phyloP scores from a whole-genome alignment of 495 filamentous ascomycete species.

The Aspergillus funiculosus region DNA sequence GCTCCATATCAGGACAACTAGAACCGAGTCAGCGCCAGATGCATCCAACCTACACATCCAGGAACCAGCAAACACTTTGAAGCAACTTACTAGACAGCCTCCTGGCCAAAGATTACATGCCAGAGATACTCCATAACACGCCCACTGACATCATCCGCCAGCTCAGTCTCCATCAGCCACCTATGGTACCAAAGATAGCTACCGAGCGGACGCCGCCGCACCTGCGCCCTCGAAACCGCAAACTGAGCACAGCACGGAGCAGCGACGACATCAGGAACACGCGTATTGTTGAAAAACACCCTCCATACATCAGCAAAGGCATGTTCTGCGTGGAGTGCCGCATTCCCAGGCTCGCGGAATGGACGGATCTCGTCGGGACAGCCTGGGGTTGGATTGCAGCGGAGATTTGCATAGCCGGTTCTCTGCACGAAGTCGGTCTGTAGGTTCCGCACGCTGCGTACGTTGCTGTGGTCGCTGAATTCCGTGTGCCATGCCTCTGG shows the following conservation, averaged over 20 bases:
- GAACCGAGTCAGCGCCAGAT: constrained; percentile 7
- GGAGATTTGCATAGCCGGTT: constrained; percentile 45
- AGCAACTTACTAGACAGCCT: constrained; percentile 31
- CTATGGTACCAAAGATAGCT: constrained; percentile 51
- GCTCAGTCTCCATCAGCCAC: constrained; percentile 56
- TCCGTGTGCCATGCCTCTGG: constrained; percentile 41
- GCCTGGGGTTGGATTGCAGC: constrained; percentile 42
- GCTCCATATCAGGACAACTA: constrained; percentile 30
- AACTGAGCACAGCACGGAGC: constrained; percentile 67
- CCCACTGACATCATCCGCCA: constrained; percentile 54
- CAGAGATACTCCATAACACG: constrained; percentile 67
- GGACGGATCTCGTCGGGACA: constrained; percentile 41
- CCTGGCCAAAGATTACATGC: constrained; percentile 58
- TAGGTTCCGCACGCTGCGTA: constrained; percentile 31
- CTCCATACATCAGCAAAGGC: constrained; percentile 34
- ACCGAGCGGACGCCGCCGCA: constrained; percentile 41
- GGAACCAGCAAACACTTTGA: neutral
- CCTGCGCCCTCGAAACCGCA: constrained; percentile 50
- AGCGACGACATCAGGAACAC: constrained; percentile 43
- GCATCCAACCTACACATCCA: neutral
- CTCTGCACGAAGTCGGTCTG: constrained; percentile 37
- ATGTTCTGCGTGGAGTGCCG: constrained; percentile 21
- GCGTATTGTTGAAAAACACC: constrained; percentile 40
- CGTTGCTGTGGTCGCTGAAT: constrained; percentile 40
- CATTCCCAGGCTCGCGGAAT: constrained; percentile 20